Evolutionary conservation across 1,284 basidiomycete genomes (phyloP), one percentile per base, ranked within the genome.

Genomic region (Trametes hirsuta): DNA sequence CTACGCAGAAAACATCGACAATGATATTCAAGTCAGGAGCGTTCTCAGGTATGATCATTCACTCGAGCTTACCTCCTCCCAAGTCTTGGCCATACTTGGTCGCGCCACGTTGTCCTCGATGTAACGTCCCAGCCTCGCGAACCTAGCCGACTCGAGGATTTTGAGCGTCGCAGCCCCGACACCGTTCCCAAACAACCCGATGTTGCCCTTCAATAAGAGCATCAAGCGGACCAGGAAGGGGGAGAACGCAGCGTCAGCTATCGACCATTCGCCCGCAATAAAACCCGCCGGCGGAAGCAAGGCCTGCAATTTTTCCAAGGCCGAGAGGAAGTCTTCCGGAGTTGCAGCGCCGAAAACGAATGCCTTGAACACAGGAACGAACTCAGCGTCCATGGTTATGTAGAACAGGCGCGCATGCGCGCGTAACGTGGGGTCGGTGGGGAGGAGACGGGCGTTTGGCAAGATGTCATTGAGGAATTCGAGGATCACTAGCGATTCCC

Each of bases 331-430:
- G 0, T 68, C 71, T 4, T 79, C 79, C 4, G 75, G 70, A 4
- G 77, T 67, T 55, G 79, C 80, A 12, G 69, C 25, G 12, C 77
- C 35, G 54, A 80, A 75, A n/a, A 75, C 30, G 53, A 68, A 65
- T 24, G 50, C 53, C 50, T 42, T 34, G 58, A 62, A 63, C 15
- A 71, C 77, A 0, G 80, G 75, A 18, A 71, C 35, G 58, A 84
- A 69, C 64, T 81, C 82, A 53, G 74, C 78, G 5, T 77, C 74
- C 37, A 82, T 74, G 3, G 74, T 72, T 50, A 87, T 83, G 59
- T 83, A 81, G 75, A 88, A 85, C 70, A 85, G 83, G 9, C 86
- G 82, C 1, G 78, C 81, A 11, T 79, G 76, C 6, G 86, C 86
- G 18, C 84, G 81, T 10, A 71, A 66, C 21, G 84, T 76, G 0